phyloP scores from a whole-genome alignment of 2,329 filamentous ascomycete genomes.

The Pseudocercospora ulei region DNA sequence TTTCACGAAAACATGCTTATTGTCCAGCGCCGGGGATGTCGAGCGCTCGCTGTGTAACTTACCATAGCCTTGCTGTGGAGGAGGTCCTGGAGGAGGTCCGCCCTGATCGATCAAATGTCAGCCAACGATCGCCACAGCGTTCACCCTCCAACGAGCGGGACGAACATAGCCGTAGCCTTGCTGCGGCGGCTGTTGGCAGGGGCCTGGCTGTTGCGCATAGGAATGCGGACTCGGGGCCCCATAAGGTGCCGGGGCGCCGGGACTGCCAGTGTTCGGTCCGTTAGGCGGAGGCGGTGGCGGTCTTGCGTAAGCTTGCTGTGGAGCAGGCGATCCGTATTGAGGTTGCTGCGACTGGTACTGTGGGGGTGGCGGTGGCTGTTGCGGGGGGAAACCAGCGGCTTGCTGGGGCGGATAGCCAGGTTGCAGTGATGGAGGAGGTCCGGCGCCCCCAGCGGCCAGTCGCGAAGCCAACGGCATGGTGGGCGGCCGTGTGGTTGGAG shows the following conservation, averaged over 20 bases:
- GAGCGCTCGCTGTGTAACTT: too few relatives aligned
- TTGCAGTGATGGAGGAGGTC: constrained; percentile 37
- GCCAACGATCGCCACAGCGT: constrained; percentile 7
- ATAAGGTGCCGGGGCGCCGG: constrained; percentile 18
- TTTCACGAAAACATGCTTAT: too few relatives aligned
- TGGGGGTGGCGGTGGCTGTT: constrained; percentile 16
- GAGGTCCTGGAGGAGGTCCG: constrained; percentile 18
- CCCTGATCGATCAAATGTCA: constrained; percentile 22
- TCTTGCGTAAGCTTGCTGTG: constrained; percentile 34
- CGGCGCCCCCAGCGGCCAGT: constrained; percentile 25
- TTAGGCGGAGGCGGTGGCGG: constrained; percentile 33
- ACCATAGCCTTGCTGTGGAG: constrained; percentile 30
- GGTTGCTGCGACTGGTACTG: constrained; percentile 16
- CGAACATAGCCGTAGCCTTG: constrained; percentile 30
- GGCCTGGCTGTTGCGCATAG: constrained; percentile 27
- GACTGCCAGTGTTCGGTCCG: constrained; percentile 18
- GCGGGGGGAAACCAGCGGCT: constrained; percentile 12
- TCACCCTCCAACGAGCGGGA: constrained; percentile 10
- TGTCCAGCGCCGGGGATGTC: too few relatives aligned
- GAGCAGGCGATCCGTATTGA: constrained; percentile 32
- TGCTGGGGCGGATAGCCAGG: constrained; percentile 28
- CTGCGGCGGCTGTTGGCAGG: constrained; percentile 25
- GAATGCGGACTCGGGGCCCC: constrained; percentile 6
- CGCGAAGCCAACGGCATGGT: constrained; percentile 30
- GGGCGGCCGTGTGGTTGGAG: constrained; percentile 6